phyloP scores from a whole-genome alignment of 495 filamentous ascomycete species.

The Mytilinidion resinicola region DNA sequence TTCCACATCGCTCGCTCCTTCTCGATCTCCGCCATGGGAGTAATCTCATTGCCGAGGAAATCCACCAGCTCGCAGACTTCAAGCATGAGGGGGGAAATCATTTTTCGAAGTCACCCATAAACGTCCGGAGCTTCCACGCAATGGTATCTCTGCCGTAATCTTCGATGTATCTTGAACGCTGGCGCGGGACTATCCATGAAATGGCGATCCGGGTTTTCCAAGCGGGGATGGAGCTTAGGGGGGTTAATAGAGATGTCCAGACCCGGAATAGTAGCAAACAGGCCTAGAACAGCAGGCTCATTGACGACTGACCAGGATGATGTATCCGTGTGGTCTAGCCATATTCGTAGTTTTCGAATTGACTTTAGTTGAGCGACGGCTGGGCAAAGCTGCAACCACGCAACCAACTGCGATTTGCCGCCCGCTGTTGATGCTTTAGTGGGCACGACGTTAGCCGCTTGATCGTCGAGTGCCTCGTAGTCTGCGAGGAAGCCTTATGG shows the following conservation, averaged over 20 bases:
- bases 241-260: constrained; percentile 2
- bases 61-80: neutral
- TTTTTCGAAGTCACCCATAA: neutral
- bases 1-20: neutral
- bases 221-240: constrained; percentile 2
- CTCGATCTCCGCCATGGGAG: neutral
- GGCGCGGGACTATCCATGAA: neutral
- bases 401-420: neutral
- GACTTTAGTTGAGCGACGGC: constrained; percentile 1
- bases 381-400: constrained; percentile 1
- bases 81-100: neutral
- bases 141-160: constrained; percentile 9
- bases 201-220: constrained; percentile 4
- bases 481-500: constrained; percentile 1
- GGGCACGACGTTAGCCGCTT: neutral
- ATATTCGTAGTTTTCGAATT: constrained; percentile 6
- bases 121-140: neutral
- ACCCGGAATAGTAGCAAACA: neutral
- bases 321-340: constrained; percentile 5
- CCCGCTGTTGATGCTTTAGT: neutral
- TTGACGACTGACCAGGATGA: constrained; percentile 11
- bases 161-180: constrained; percentile 3
- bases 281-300: constrained; percentile 8
- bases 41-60: neutral
- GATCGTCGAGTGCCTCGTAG: constrained; percentile 6